These are phyloP conservation scores for Chrysoporthe deuterocubensis DNA, from an alignment of 2,329 filamentous ascomycete species.

Conservation along the genomic window DNA sequence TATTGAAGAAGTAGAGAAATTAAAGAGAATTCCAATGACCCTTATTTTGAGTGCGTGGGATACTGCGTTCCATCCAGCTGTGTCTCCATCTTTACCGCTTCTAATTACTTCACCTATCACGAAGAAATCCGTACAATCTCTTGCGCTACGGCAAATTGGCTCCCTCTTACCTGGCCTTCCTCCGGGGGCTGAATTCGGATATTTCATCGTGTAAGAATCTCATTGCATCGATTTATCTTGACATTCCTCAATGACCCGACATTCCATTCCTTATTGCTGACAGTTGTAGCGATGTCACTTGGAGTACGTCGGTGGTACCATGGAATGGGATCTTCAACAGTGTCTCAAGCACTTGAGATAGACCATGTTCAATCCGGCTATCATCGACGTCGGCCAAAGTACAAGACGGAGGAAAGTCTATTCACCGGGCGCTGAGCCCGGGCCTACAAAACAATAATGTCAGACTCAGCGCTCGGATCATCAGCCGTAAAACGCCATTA, in stretches of 20 bases:
- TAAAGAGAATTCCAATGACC: neutral
- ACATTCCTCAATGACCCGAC: neutral
- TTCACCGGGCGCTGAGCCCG: neutral
- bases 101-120: too few relatives aligned
- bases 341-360: neutral
- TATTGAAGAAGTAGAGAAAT: neutral
- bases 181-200: conserved; percentile 1
- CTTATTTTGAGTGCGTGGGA: neutral
- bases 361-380: neutral
- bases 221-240: neutral
- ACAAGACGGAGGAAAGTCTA: neutral
- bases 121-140: neutral
- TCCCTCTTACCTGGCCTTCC: neutral
- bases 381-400: neutral
- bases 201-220: conserved; percentile 1
- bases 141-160: neutral
- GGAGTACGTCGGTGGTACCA: neutral
- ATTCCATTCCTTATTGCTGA: neutral
- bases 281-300: neutral
- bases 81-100: too few relatives aligned
- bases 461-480: neutral
- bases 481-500: neutral
- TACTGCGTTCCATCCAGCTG: neutral
- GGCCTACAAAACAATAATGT: neutral
- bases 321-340: neutral